Percentiles rank a stretch among this genome's conserved stretches.
Conservation (phyloP, 2,329 filamentous ascomycete species). For the Colletotrichum higginsianum region DNA sequence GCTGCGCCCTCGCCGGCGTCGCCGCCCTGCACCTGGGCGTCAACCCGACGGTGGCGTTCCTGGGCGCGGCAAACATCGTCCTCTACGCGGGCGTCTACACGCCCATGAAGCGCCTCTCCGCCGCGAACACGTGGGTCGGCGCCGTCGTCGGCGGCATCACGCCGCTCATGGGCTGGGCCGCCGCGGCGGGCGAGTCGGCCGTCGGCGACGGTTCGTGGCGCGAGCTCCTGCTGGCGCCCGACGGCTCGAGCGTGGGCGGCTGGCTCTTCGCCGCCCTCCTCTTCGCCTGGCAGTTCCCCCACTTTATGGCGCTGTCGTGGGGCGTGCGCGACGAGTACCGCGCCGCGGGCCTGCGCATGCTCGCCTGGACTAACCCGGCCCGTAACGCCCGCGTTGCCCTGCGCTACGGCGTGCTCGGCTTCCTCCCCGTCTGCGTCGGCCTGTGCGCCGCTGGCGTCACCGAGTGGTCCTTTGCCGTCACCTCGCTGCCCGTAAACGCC, state of each 20-base stretch:
- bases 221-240: conserved; percentile 79
- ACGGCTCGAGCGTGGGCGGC: conserved; percentile 78
- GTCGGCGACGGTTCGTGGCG: conserved; percentile 81
- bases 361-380: conserved; percentile 88
- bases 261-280: conserved; percentile 90
- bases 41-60: conserved; percentile 90
- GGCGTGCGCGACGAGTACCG: conserved; percentile 92
- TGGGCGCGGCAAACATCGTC: conserved; percentile 87
- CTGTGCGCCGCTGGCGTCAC: conserved; percentile 86
- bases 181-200: conserved; percentile 90
- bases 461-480: conserved; percentile 86
- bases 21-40: conserved; percentile 88
- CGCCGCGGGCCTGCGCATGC: conserved; percentile 77
- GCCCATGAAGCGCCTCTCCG: conserved; percentile 88
- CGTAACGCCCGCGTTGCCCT: conserved; percentile 90
- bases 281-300: conserved; percentile 97
- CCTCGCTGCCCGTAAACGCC: conserved; percentile 84
- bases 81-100: conserved; percentile 96
- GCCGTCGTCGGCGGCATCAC: conserved; percentile 94
- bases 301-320: conserved; percentile 96
- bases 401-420: conserved; percentile 82
- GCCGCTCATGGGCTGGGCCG: conserved; percentile 97
- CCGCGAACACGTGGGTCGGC: conserved; percentile 94
- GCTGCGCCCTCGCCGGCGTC: conserved; percentile 78
- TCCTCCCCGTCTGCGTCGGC: conserved; percentile 87